A percentile compares a stretch with the other conserved stretches of the same genome.
Conservation (phyloP, 345 rosid genomes). For the Pistacia vera region DNA sequence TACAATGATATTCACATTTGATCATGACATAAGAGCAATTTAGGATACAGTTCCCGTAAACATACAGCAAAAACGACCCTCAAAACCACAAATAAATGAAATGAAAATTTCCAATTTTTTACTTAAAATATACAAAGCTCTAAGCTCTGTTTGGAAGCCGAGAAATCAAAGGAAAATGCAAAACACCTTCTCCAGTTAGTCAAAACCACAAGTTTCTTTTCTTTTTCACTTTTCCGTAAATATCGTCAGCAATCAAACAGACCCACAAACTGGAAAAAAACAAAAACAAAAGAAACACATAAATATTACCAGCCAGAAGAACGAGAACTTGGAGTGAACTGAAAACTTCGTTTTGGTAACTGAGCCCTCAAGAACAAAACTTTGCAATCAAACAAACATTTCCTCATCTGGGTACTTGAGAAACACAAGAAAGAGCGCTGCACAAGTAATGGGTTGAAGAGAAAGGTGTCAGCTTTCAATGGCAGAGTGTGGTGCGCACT, state of each 20-base stretch:
- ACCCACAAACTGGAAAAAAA: background rate
- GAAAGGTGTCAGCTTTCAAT: conserved; percentile 33
- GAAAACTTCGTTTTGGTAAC: conserved; percentile 37
- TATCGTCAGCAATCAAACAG: conserved; percentile 9
- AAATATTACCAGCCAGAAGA: conserved; percentile 40
- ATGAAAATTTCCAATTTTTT: background rate
- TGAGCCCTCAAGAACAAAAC: conserved; percentile 30
- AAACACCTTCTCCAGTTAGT: background rate
- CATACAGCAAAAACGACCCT: background rate
- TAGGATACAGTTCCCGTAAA: background rate
- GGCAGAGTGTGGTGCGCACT: conserved; percentile 27
- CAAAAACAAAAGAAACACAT: background rate
- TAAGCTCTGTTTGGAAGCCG: background rate
- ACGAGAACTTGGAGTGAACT: conserved; percentile 26
- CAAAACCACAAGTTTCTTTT: background rate
- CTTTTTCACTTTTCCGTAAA: background rate
- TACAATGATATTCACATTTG: background rate
- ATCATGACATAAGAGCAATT: background rate
- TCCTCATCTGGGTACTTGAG: conserved; percentile 33
- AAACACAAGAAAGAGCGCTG: conserved; percentile 26
- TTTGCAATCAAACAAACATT: conserved; percentile 34
- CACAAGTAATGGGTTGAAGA: conserved; percentile 33
- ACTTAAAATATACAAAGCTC: background rate
- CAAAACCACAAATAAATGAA: background rate
- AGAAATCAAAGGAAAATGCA: background rate